phyloP scores from a whole-genome alignment of 768 basidiomycete genomes.

The Pleurotus pulmonarius region DNA sequence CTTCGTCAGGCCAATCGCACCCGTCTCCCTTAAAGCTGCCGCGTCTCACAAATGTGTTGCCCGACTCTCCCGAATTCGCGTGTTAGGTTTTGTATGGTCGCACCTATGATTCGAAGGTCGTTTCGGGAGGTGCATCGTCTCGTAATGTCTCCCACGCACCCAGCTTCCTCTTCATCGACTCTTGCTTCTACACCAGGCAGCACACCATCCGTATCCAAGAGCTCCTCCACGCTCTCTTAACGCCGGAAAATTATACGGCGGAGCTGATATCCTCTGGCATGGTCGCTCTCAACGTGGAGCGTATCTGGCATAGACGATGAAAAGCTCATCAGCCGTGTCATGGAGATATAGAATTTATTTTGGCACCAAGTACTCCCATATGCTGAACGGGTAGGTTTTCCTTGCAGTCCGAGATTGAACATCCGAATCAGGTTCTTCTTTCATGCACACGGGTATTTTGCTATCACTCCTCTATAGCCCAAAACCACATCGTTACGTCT shows the following conservation, averaged over 20 bases:
- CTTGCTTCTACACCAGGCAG: constrained; percentile 40
- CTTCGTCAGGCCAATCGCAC: constrained; percentile 29
- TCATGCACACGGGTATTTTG: constrained; percentile 44
- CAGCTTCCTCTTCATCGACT: constrained; percentile 39
- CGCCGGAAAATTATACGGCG: constrained; percentile 72
- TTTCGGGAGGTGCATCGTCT: constrained; percentile 84
- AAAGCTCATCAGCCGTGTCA: constrained; percentile 69
- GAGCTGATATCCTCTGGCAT: constrained; percentile 87
- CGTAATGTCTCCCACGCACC: constrained; percentile 44
- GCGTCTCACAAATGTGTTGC: constrained; percentile 7
- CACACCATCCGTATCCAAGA: constrained; percentile 30
- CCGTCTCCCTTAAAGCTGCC: constrained; percentile 51
- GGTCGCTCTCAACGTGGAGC: constrained; percentile 86
- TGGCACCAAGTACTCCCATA: constrained; percentile 88
- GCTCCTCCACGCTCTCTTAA: constrained; percentile 51
- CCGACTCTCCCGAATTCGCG: constrained; percentile 9
- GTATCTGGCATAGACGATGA: constrained; percentile 76
- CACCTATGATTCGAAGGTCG: constrained; percentile 77
- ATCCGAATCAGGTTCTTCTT: constrained; percentile 42
- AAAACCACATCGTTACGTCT: constrained; percentile 48
- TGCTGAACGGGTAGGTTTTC: constrained; percentile 69
- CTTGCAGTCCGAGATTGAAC: background rate
- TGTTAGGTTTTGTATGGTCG: constrained; percentile 55
- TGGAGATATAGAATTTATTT: constrained; percentile 92
- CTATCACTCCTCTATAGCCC: constrained; percentile 68